A percentile compares a stretch with the other conserved stretches of the same genome.
Evolutionary conservation across 2,329 filamentous ascomycete species (phyloP).

Genomic region (Fonsecaea monophora): DNA sequence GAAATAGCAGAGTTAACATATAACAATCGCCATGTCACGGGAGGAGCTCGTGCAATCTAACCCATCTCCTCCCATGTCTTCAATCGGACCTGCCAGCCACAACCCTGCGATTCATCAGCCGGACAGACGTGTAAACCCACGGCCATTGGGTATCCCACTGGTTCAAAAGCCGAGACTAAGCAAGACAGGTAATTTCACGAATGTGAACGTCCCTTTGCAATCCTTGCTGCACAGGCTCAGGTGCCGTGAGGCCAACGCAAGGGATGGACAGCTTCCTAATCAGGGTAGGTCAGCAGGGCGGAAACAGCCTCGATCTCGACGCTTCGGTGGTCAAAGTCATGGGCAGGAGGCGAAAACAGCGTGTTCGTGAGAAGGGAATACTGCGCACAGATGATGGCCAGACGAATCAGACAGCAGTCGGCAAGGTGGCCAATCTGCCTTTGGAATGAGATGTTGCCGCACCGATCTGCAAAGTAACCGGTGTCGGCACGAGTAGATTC

Average conservation of each 20-base stretch:
- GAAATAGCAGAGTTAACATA: conserved; percentile 19
- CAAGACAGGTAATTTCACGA: conserved; percentile 37
- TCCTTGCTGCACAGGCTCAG: conserved; percentile 35
- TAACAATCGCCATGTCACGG: conserved; percentile 19
- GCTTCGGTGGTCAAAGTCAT: conserved; percentile 6
- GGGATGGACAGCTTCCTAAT: conserved; percentile 21
- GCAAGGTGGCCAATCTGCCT: conserved; percentile 25
- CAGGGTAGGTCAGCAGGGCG: neutral
- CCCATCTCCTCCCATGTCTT: conserved; percentile 17
- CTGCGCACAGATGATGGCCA: conserved; percentile 4
- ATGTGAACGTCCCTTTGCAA: conserved; percentile 17
- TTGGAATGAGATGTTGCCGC: conserved; percentile 24
- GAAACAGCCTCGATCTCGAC: conserved; percentile 5
- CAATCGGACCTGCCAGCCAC: conserved; percentile 15
- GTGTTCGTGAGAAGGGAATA: neutral
- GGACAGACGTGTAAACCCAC: conserved; percentile 23
- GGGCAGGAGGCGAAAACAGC: conserved; percentile 16
- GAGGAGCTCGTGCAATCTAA: conserved; percentile 30
- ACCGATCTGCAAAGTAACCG: conserved; percentile 2
- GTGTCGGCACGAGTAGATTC: neutral
- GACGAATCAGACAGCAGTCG: conserved; percentile 9
- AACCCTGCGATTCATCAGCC: conserved; percentile 23
- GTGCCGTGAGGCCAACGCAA: conserved; percentile 29
- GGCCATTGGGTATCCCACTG: conserved; percentile 20
- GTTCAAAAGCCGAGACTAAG: conserved; percentile 31